Evolutionary conservation across 306 rosid genomes (phyloP), one percentile per base, ranked within the genome.

Genomic region (Fragaria ananassa): DNA sequence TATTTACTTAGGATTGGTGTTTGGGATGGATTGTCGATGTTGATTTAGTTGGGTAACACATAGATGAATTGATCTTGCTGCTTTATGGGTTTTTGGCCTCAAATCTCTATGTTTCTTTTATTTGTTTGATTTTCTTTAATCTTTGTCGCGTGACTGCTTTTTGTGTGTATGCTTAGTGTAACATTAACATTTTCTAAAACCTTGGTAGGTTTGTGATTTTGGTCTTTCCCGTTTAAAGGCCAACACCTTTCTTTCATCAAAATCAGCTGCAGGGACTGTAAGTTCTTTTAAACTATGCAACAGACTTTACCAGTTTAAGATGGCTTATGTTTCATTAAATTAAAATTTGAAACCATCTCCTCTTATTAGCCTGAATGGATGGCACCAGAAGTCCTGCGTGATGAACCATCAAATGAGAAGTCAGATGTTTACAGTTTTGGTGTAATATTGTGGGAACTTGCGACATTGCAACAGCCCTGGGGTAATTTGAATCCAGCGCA

Each of bases 301-400:
- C 47, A 68, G 65, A 81, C 68, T 56, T 60, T 50, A 21, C 71
- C 70, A 61, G 49, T 74, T 64, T 70, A 42, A 79, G 78, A 51
- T 54, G 41, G 70, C 41, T 61, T 45, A 11, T 65, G 10, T 73
- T 66, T 21, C 62, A 15, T 79, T 25, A 71, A 72, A 37, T 4
- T 39, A 69, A 54, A 68, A 6, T 8, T 53, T 68, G 76, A 79
- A 63, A 57, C 57, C 50, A 58, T 70, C 80, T 78, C 76, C 80
- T 82, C 71, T 78, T 76, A 15, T 70, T 66, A 86, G 90, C 86
- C 99, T 51, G 99, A 92, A 82, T 96, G 99, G 98, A 91, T 96
- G 99, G 99, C 99, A 70, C 99, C 98, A n/a, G 99, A 96, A 87
- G 99, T 96, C 83, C 97, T 96, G 72, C 96, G 99, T 46, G 97